These are phyloP conservation scores for Teunomyces lycoperdinae DNA, from an alignment of 805 yeast genomes.

Conservation along the genomic window DNA sequence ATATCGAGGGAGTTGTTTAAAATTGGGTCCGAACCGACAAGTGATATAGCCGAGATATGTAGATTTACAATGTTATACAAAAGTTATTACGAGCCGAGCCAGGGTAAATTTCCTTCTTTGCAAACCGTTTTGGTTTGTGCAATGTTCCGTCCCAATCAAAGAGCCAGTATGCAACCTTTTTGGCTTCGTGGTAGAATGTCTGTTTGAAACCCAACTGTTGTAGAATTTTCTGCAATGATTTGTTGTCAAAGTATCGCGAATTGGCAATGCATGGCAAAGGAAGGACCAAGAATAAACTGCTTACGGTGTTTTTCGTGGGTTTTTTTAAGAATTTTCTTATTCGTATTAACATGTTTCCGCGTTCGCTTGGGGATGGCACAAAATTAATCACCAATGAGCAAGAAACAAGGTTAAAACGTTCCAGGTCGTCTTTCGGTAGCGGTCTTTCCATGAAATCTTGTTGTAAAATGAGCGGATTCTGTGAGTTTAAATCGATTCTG, in stretches of 20 bases:
- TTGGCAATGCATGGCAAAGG: constrained; percentile 86
- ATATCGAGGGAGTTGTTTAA: neutral
- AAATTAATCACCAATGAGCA: constrained; percentile 87
- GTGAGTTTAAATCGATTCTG: constrained; percentile 79
- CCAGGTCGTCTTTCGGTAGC: constrained; percentile 44
- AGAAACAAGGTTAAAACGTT: constrained; percentile 64
- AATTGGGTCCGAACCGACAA: too few relatives aligned
- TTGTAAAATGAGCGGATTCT: constrained; percentile 63
- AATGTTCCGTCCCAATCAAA: constrained; percentile 45
- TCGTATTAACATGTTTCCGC: constrained; percentile 77
- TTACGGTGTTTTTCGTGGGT: constrained; percentile 21
- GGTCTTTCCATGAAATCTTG: constrained; percentile 86
- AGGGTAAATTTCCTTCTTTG: constrained; percentile 50
- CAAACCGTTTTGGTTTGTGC: constrained; percentile 12
- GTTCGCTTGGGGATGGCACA: constrained; percentile 64
- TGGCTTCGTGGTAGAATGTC: constrained; percentile 52
- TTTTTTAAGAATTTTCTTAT: constrained; percentile 54
- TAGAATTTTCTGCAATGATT: constrained; percentile 46
- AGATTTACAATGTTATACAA: constrained; percentile 34
- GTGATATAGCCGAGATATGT: neutral
- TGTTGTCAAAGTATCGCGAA: constrained; percentile 70
- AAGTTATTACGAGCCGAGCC: constrained; percentile 72
- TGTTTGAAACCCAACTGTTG: constrained; percentile 55
- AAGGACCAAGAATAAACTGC: constrained; percentile 69
- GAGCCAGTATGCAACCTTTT: constrained; percentile 73